A percentile compares a stretch with the other conserved stretches of the same genome.
phyloP scores from a whole-genome alignment of 1,284 basidiomycete genomes.

The Ustilago vetiveriae region DNA sequence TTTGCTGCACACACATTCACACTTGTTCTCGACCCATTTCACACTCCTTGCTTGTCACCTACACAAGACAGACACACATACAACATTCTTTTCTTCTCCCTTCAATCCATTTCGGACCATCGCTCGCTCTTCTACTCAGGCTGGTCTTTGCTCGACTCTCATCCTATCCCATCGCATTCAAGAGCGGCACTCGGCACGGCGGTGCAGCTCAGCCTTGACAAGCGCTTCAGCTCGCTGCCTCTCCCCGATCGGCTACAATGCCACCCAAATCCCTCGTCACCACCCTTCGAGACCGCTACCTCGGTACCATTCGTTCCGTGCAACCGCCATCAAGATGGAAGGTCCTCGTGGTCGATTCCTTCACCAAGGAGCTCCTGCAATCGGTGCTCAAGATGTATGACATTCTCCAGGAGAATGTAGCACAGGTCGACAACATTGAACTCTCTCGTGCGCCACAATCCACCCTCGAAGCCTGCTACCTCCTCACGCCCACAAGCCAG shows the following conservation, averaged over 20 bases:
- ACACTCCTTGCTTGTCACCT: too few relatives aligned
- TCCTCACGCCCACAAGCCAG: conserved; percentile 91
- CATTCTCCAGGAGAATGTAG: conserved; percentile 64
- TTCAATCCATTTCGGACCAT: too few relatives aligned
- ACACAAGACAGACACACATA: too few relatives aligned
- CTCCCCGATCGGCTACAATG: too few relatives aligned
- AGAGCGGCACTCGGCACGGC: too few relatives aligned
- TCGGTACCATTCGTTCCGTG: conserved; percentile 62
- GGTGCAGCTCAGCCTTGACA: neutral
- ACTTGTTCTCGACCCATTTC: too few relatives aligned
- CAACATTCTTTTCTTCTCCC: too few relatives aligned
- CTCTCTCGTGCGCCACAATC: conserved; percentile 52
- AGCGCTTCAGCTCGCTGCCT: too few relatives aligned
- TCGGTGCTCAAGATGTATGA: conserved; percentile 85
- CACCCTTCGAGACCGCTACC: conserved; percentile 54
- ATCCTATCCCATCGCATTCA: too few relatives aligned
- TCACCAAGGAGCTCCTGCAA: conserved; percentile 84
- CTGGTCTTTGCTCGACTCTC: too few relatives aligned
- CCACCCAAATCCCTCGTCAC: conserved; percentile 49
- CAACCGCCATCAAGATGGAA: conserved; percentile 77
- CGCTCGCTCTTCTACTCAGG: too few relatives aligned
- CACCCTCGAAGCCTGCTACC: conserved; percentile 71
- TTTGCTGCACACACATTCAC: too few relatives aligned
- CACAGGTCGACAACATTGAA: conserved; percentile 65
- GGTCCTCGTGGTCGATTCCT: conserved; percentile 92